Base-by-base conservation (phyloP, 1,284 basidiomycete genomes). In the Cryptococcus sp. region DNA sequence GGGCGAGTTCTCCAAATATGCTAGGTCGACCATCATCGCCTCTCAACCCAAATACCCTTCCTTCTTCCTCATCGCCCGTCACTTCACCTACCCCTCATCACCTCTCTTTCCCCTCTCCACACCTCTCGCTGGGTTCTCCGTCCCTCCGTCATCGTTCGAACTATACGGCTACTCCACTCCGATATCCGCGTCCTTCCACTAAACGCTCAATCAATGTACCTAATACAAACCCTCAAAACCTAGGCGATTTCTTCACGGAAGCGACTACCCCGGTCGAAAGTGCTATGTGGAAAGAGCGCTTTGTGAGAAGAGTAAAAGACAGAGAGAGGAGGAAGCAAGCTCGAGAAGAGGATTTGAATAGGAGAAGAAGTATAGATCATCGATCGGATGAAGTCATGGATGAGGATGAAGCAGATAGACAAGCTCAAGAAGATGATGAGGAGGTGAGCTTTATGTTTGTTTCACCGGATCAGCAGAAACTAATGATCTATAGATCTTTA, bases 371-470 rank as follows among this genome's bases (percentile, higher is more conserved):
- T 30, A 57, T 57, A 3, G 49, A 46, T 7, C 52, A 38, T 38
- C 47, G 41, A 14, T 33, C 46, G 10, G 53, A 58, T 43, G 50
- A 45, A 30, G 43, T 37, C 46, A 55, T 50, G 36, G 65, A 70
- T 55, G 68, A 71, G 32, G 72, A 70, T 33, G 69, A 69, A 46
- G 64, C 63, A 6, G 71, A 68, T 50, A 43, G 62, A 14, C 63
- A 58, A 57, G 72, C 70, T 5, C 64, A 71, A 53, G 61, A 58
- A 23, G 73, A 73, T 50, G 73, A 75, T 45, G 73, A 75, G 46
- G 73, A 75, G 67, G 73, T 73, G 52, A 47, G 67, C 46, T 30
- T 2, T 23, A 15, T n/a, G 38, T 10, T 10, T 41, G 10, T 41
- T 41, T 10, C 38, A 10, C 38, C 38, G 33, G 31, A 31, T 49